These are phyloP conservation scores for Penicillium subrubescens DNA, from an alignment of 495 filamentous ascomycete genomes.

Conservation along the genomic window DNA sequence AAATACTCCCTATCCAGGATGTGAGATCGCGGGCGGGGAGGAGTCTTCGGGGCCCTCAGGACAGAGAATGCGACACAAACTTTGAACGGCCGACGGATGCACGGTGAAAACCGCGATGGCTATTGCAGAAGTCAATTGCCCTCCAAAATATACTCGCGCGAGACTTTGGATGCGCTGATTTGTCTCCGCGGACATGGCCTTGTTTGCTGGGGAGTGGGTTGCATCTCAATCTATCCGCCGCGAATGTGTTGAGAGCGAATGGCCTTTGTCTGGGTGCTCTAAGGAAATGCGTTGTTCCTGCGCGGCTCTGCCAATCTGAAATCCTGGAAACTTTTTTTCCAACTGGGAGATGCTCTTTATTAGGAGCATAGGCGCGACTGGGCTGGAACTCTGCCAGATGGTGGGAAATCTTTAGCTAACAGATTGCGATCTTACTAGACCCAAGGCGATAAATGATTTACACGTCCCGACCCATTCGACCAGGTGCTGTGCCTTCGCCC, in stretches of 20 bases:
- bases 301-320: background rate
- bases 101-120: background rate
- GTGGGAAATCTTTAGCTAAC: slow-evolving; percentile 18
- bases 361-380: background rate
- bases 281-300: background rate
- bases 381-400: background rate
- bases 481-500: slow-evolving; percentile 31
- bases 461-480: slow-evolving; percentile 22
- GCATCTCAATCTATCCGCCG: background rate
- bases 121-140: background rate
- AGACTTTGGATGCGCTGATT: background rate
- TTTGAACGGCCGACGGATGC: slow-evolving; percentile 6
- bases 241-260: background rate
- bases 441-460: slow-evolving; percentile 37
- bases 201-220: background rate
- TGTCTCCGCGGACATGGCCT: background rate
- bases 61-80: slow-evolving; percentile 23
- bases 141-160: background rate
- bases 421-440: slow-evolving; percentile 11
- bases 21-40: slow-evolving; percentile 14
- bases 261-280: background rate
- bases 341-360: background rate
- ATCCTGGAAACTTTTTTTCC: background rate
- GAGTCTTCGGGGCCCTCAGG: slow-evolving; percentile 9
- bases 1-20: background rate